Evolutionary conservation across 192 early-diverging fungal genomes (phyloP).

Genomic region (Glomus cerebriforme): DNA sequence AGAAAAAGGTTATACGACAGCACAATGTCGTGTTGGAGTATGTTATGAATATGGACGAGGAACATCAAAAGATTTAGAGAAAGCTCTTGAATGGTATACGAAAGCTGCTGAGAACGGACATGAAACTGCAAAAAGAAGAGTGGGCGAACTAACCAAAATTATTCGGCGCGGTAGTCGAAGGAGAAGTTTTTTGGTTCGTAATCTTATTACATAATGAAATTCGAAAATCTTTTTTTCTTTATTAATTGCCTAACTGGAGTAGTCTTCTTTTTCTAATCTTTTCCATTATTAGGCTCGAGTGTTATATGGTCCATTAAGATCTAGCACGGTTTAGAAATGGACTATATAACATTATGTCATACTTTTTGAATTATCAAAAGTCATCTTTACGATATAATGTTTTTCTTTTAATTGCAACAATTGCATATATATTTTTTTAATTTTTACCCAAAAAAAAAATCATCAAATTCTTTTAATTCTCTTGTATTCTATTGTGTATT

Average conservation of each 20-base stretch:
- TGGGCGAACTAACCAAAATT: neutral
- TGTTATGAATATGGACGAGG: conserved; percentile 34
- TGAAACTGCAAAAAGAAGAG: conserved; percentile 23
- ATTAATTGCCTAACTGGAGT: neutral
- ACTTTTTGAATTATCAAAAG: too few relatives aligned
- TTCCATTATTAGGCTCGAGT: neutral
- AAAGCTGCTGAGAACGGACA: conserved; percentile 25
- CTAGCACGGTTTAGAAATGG: neutral
- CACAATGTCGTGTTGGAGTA: conserved; percentile 19
- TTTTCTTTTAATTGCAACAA: neutral
- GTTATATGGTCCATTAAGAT: conserved; percentile 7
- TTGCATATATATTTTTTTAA: neutral
- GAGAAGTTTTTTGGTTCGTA: conserved; percentile 20
- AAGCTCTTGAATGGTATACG: conserved; percentile 28
- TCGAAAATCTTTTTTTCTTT: neutral
- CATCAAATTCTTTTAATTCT: neutral
- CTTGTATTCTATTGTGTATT: neutral
- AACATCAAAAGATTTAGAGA: conserved; percentile 12
- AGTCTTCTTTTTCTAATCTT: neutral
- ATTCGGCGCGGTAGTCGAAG: neutral
- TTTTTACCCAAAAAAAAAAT: neutral
- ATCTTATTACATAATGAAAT: too few relatives aligned
- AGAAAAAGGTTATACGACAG: conserved; percentile 28
- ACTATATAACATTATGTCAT: neutral
- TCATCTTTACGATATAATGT: neutral